Percentiles rank a stretch among this genome's conserved stretches.
phyloP scores from a whole-genome alignment of 192 early-diverging fungal species.

The Backusella tarrabulga region DNA sequence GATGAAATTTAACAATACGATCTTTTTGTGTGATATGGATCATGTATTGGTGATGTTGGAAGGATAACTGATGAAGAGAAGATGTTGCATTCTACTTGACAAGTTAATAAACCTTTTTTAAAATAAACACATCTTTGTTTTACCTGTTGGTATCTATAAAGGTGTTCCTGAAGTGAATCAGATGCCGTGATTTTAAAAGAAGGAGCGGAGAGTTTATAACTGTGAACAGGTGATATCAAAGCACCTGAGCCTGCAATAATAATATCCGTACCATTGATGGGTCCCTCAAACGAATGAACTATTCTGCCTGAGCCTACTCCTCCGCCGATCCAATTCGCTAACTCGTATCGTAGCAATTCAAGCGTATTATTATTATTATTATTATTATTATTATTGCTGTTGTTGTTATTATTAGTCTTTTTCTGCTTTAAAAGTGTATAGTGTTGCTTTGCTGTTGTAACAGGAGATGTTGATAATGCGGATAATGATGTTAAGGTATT shows the following conservation, averaged over 20 bases:
- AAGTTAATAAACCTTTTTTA: too few species aligned
- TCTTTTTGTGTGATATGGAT: conserved; percentile 11
- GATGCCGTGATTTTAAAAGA: background rate
- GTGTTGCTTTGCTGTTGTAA: background rate
- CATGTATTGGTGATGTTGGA: conserved; percentile 20
- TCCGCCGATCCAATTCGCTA: conserved; percentile 12
- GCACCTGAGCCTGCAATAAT: conserved; percentile 22
- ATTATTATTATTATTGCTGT: too few species aligned
- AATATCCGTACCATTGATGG: conserved; percentile 11
- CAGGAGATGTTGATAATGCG: background rate
- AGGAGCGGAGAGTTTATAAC: background rate
- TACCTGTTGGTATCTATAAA: background rate
- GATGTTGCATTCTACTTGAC: background rate
- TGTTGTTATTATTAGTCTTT: background rate
- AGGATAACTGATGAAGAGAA: background rate
- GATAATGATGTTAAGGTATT: background rate
- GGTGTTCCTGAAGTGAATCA: background rate
- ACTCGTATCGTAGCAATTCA: conserved; percentile 5
- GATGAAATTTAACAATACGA: conserved; percentile 3
- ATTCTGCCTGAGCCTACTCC: conserved; percentile 18
- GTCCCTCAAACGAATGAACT: conserved; percentile 20
- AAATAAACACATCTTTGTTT: background rate
- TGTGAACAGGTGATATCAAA: background rate
- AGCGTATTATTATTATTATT: background rate
- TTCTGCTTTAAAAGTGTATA: background rate